These are phyloP conservation scores for Blastobotrys aristatus DNA, from an alignment of 1,139 yeast genomes.

Conservation along the genomic window DNA sequence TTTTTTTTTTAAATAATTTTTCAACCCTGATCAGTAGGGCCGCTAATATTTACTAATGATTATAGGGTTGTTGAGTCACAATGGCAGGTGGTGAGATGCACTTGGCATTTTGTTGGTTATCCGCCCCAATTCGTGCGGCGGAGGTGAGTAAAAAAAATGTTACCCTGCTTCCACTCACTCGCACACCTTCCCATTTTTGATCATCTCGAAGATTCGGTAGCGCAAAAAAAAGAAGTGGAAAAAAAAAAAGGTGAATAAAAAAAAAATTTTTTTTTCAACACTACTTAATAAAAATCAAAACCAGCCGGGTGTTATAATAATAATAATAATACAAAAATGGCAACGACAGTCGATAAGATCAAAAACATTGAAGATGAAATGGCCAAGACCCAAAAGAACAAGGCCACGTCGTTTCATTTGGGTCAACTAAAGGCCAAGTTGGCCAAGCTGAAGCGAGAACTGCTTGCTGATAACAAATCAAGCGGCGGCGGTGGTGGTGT, in stretches of 20 bases:
- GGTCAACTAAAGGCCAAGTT: constrained; percentile 95
- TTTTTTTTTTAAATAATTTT: background rate
- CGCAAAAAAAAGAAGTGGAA: background rate
- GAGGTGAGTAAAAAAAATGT: background rate
- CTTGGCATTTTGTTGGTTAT: no score
- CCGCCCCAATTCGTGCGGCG: background rate
- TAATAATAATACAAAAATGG: constrained; percentile 35
- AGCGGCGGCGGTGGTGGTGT: constrained; percentile 85
- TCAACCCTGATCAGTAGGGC: background rate
- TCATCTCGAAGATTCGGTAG: background rate
- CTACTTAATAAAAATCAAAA: background rate
- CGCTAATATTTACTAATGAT: background rate
- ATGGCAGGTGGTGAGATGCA: no score
- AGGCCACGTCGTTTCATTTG: constrained; percentile 92
- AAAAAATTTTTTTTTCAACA: constrained; percentile 2
- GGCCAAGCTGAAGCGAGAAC: constrained; percentile 89
- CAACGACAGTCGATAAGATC: constrained; percentile 77
- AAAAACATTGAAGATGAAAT: constrained; percentile 75
- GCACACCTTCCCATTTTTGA: background rate
- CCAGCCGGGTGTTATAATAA: background rate
- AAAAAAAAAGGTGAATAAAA: background rate
- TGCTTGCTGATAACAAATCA: constrained; percentile 70
- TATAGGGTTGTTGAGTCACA: no score
- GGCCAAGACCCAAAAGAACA: constrained; percentile 94
- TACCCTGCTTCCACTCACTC: background rate